Base-by-base conservation (phyloP, 805 yeast genomes). In the Barnettozyma californica region DNA sequence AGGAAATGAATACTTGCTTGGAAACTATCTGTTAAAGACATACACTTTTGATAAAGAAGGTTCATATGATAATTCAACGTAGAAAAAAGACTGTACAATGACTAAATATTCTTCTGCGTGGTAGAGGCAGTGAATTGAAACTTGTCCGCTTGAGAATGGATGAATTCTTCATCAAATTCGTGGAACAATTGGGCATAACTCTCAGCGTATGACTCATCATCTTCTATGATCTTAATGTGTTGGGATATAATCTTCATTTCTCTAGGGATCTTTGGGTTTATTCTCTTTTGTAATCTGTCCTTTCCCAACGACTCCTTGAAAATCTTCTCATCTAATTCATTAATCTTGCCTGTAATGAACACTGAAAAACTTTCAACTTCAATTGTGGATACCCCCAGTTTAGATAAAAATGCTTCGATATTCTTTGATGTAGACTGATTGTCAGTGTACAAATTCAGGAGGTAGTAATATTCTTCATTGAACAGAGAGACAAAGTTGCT, bases 1-100 rank as follows among this genome's bases (percentile, higher is more conserved):
- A 81, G 23, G 95, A 88, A 63, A 83, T 84, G 83, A 60, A 61
- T 11, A 58, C 55, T n/a, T 73, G 78, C 48, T 50, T 62, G 36
- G 41, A 45, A 27, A 33, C 9, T 16, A 44, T 23, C 44, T 13
- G 25, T 13, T 49, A 52, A 41, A 13, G 16, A 14, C 33, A 5
- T 29, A 13, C 14, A 29, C 33, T 13, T 13, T 29, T 29, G 11
- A 29, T 29, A 29, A 5, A 29, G n/a, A 29, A 13, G 16, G 14
- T 25, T 26, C 18, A 23, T 39, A 39, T 33, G 7, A 6, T 2
- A 16, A 4, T 5, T n/a, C 3, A 6, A 40, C 5, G 23, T 26
- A 10, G 6, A 8, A 23, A 16, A 9, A 10, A 26, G 11, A 33
- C n/a, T 6, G 14, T 4, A 19, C 26, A 19, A 36, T 14, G 16